These are phyloP conservation scores for Paramecium primaurelia DNA, from an alignment of 73 alveolate species.

Conservation along the genomic window DNA sequence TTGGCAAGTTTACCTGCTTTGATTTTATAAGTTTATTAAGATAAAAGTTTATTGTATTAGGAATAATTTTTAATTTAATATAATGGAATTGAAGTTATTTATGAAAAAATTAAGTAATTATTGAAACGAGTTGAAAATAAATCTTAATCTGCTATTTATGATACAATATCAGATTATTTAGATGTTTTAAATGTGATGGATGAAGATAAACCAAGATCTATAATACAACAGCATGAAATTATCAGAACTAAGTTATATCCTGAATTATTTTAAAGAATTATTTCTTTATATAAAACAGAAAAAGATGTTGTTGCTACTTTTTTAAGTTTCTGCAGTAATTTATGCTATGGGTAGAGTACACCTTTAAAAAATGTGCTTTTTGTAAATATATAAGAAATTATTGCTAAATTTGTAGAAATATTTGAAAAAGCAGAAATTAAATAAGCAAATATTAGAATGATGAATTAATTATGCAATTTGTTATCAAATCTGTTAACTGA, in stretches of 20 bases:
- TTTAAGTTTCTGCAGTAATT: constrained; percentile 27
- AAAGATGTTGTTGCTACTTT: background rate
- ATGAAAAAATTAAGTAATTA: background rate
- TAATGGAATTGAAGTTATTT: constrained; percentile 21
- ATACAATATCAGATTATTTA: background rate
- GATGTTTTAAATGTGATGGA: background rate
- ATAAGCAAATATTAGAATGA: background rate
- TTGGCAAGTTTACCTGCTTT: constrained; percentile 22
- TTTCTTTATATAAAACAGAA: background rate
- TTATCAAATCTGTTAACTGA: constrained; percentile 53
- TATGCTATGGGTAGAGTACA: background rate
- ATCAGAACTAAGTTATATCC: background rate
- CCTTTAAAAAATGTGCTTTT: background rate
- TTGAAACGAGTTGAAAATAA: background rate
- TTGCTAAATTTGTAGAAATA: background rate
- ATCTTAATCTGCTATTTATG: background rate
- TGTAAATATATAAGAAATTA: background rate
- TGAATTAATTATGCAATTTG: background rate
- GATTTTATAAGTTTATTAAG: background rate
- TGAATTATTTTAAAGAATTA: background rate
- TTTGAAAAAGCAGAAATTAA: background rate
- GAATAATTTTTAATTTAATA: background rate
- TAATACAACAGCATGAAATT: background rate
- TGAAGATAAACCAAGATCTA: constrained; percentile 1
- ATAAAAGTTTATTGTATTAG: background rate